Evolutionary conservation across 2,329 filamentous ascomycete genomes (phyloP).

Genomic region (Trichoderma koningiopsis): DNA sequence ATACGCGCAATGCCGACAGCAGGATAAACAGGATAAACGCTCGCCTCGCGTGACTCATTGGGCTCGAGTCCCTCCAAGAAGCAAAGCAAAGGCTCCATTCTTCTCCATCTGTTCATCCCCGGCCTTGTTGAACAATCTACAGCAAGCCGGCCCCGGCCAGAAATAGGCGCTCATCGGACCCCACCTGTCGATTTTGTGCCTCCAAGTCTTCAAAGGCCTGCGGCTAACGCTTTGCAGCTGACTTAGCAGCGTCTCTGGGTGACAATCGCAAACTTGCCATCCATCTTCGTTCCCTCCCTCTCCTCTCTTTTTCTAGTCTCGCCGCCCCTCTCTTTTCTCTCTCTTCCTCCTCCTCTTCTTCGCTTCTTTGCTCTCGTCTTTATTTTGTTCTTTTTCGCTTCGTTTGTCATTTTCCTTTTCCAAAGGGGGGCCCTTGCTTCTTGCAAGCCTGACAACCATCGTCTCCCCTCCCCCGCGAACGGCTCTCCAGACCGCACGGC

Average conservation of each 20-base stretch:
- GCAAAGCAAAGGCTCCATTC: not conserved
- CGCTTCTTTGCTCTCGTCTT: constrained; percentile 12
- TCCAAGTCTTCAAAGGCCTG: not conserved
- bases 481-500: constrained; percentile 17
- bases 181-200: constrained; percentile 13
- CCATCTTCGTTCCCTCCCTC: constrained; percentile 21
- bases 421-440: constrained; percentile 17
- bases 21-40: not conserved
- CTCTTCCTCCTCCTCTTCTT: constrained; percentile 27
- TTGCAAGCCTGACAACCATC: constrained; percentile 7
- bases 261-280: constrained; percentile 25
- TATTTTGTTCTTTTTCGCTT: not conserved
- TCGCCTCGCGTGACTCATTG: not conserved
- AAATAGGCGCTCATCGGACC: constrained; percentile 3
- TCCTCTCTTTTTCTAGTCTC: constrained; percentile 25
- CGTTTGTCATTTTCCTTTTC: not conserved
- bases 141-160: not conserved
- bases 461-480: constrained; percentile 16
- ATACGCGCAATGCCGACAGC: not conserved
- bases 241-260: constrained; percentile 21
- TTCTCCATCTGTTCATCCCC: not conserved
- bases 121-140: not conserved
- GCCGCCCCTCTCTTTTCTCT: not conserved
- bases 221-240: not conserved
- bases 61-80: not conserved